These are phyloP conservation scores for Plasmodium inui DNA, from an alignment of 169 alveolate species.

Conservation along the genomic window DNA sequence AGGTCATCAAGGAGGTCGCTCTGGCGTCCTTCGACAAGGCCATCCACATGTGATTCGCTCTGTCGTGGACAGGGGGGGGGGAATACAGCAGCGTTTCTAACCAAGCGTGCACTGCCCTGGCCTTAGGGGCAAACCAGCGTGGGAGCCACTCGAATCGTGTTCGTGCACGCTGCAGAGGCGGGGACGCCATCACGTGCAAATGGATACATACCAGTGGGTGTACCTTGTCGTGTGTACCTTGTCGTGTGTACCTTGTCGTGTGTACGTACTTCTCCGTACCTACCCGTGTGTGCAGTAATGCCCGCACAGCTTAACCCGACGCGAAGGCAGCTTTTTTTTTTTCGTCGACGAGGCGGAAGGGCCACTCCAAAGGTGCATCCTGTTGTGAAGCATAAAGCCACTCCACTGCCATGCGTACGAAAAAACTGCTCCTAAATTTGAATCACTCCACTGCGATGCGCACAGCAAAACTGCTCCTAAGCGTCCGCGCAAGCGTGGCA, in stretches of 20 bases:
- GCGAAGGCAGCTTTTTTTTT: background rate
- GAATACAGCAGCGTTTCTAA: background rate
- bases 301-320: background rate
- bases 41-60: constrained; percentile 88
- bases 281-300: background rate
- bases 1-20: constrained; percentile 96
- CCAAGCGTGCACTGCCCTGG: background rate
- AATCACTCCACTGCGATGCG: background rate
- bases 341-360: background rate
- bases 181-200: background rate
- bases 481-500: background rate
- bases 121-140: background rate
- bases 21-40: constrained; percentile 95
- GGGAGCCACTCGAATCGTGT: background rate
- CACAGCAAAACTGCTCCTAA: background rate
- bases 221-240: background rate
- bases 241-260: background rate
- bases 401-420: background rate
- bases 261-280: background rate
- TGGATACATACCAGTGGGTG: background rate
- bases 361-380: background rate
- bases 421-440: background rate
- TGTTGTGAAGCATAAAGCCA: background rate
- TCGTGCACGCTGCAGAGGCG: background rate
- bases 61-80: background rate